Conservation (phyloP, 2,329 filamentous ascomycete species). For the Cercospora brassicicola region DNA sequence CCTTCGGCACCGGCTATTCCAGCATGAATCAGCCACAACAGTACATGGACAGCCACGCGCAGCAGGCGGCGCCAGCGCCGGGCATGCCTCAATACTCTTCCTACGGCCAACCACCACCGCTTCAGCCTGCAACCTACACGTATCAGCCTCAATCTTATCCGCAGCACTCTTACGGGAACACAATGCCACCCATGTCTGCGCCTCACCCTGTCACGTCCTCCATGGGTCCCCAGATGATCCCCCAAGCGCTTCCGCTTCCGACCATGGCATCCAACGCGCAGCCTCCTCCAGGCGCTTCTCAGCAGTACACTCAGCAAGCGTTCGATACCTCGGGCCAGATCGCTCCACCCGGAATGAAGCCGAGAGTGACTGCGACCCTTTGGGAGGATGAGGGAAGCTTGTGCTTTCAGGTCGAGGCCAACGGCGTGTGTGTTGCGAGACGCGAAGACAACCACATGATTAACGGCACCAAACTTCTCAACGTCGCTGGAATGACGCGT, state of each 20-base stretch:
- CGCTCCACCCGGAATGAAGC: slow-evolving; percentile 91
- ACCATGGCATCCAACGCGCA: slow-evolving; percentile 37
- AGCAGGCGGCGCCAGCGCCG: slow-evolving; percentile 74
- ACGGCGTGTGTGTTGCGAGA: slow-evolving; percentile 91
- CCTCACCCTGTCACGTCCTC: slow-evolving; percentile 68
- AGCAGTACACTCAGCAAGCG: slow-evolving; percentile 38
- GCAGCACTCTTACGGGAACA: slow-evolving; percentile 74
- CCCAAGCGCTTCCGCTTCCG: slow-evolving; percentile 65
- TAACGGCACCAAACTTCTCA: slow-evolving; percentile 94
- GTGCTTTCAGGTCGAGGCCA: slow-evolving; percentile 96
- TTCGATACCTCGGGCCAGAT: slow-evolving; percentile 91
- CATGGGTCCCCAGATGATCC: slow-evolving; percentile 65
- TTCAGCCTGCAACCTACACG: slow-evolving; percentile 38
- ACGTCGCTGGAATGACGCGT: slow-evolving; percentile 97
- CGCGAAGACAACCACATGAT: slow-evolving; percentile 99
- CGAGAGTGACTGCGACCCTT: slow-evolving; percentile 88
- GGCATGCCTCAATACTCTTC: slow-evolving; percentile 75
- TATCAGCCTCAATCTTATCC: slow-evolving; percentile 60
- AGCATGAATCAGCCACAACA: slow-evolving; percentile 79
- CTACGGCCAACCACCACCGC: slow-evolving; percentile 63
- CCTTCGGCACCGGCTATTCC: slow-evolving; percentile 39
- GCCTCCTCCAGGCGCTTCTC: slow-evolving; percentile 22
- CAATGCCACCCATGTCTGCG: slow-evolving; percentile 74
- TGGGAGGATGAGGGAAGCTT: slow-evolving; percentile 98
- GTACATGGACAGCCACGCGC: slow-evolving; percentile 69